These are phyloP conservation scores for Ophiocordyceps camponoti-rufipedis DNA, from an alignment of 2,329 filamentous ascomycete genomes.

Conservation along the genomic window DNA sequence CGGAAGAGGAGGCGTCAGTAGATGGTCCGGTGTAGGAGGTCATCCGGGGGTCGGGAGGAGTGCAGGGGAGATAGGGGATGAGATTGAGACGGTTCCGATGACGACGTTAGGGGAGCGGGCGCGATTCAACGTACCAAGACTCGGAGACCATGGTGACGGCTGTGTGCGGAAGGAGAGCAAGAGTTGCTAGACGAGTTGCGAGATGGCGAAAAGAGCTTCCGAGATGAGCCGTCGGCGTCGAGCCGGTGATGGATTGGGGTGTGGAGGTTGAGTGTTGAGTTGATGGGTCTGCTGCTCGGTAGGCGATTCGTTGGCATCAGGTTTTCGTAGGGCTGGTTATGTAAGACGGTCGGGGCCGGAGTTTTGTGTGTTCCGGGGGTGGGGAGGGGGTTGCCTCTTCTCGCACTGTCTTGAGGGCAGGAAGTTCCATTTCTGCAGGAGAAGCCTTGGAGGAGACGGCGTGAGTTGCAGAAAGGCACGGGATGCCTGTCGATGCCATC, in stretches of 20 bases:
- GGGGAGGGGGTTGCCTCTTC: neutral
- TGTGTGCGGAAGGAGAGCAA: slow-evolving; percentile 9
- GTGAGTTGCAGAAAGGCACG: no score
- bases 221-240: slow-evolving; percentile 8
- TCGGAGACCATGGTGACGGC: slow-evolving; percentile 54
- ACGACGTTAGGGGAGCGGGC: slow-evolving; percentile 13
- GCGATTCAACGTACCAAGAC: slow-evolving; percentile 52
- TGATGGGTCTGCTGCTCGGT: slow-evolving; percentile 13
- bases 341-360: neutral
- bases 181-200: neutral
- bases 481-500: no score
- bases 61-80: slow-evolving; percentile 4
- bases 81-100: slow-evolving; percentile 10
- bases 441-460: no score
- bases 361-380: neutral
- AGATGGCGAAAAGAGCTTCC: slow-evolving; percentile 8
- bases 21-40: no score
- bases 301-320: slow-evolving; percentile 16
- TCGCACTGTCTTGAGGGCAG: neutral
- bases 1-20: slow-evolving; percentile 2
- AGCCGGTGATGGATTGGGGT: slow-evolving; percentile 8
- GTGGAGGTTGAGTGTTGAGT: slow-evolving; percentile 15
- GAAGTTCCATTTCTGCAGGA: no score
- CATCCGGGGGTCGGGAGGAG: no score
- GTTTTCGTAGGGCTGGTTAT: slow-evolving; percentile 8